Base-by-base conservation (phyloP, 306 rosid genomes). In the Purshia tridentata region DNA sequence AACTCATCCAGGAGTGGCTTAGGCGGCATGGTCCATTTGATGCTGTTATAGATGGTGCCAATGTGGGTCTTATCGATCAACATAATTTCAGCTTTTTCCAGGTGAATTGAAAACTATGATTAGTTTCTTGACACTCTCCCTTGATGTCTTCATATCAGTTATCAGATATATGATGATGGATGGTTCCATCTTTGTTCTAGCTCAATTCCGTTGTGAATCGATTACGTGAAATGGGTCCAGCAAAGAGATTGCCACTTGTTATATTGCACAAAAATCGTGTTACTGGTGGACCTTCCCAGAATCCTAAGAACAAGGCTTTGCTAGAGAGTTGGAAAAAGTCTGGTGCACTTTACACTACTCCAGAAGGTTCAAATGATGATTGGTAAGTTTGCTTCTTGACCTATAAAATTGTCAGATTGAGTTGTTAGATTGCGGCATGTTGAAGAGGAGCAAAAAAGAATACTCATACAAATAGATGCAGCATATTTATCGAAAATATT, bases 1-100 rank as follows among this genome's bases (percentile, higher is more conserved):
- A 84, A 81, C 81, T 81, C 82, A 65, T 88, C 82, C 86, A 91
- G 98, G 87, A 77, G 60, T 95, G 98, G 99, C 96, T 95, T 74
- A 61, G 78, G 74, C 73, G 8, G 77, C 90, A 88, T 78, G 92
- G 97, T 73, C 97, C 97, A 9, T 95, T 88, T 44, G 99, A 95
- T 76, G 96, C 98, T 7, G 88, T 91, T 69, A 83, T 91, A 49
- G 99, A 95, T 81, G 99, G 97, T 72, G 99, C 99, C 67, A 95
- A 95, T 74, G 86, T 91, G 13, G 87, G 91, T 65, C 90, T 92
- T 49, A 47, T 64, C 52, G 75, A 84, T 29, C 68, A 67, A 58
- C 85, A 58, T 5, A 11, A 12, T 18, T 90, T 95, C 84, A 95
- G 75, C 71, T 94, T 89, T 78, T 51, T 20, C 19, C 96, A 82